Percentiles rank a stretch among this genome's conserved stretches.
Evolutionary conservation across 768 basidiomycete species (phyloP).

Genomic region (Tulasnella sp.): DNA sequence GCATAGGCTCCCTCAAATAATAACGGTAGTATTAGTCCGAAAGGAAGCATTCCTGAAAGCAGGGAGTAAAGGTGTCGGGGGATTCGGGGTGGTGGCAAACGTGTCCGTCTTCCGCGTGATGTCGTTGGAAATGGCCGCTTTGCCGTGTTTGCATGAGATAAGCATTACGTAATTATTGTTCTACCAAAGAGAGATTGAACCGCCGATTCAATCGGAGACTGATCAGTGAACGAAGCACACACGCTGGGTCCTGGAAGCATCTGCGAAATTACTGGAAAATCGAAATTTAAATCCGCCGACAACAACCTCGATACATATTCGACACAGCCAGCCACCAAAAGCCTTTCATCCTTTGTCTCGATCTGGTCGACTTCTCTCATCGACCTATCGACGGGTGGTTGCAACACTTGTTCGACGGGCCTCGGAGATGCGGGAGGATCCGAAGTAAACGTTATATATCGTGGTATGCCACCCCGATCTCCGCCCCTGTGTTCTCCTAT

Average conservation of each 20-base stretch:
- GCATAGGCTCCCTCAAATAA: constrained; percentile 3
- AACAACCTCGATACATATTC: neutral
- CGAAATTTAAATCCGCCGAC: neutral
- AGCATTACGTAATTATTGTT: neutral
- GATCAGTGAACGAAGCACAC: neutral
- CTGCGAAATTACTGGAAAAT: neutral
- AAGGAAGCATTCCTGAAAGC: neutral
- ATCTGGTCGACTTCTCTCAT: neutral
- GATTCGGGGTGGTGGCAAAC: constrained; percentile 10
- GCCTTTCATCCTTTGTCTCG: neutral
- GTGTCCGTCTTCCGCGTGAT: neutral
- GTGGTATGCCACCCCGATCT: neutral
- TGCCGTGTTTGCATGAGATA: neutral
- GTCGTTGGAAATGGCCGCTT: neutral
- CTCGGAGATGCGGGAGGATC: constrained; percentile 19
- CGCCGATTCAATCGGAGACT: constrained; percentile 1
- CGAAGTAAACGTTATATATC: constrained; percentile 7
- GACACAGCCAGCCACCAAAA: neutral
- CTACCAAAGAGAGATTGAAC: neutral
- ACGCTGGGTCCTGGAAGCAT: neutral
- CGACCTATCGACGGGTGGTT: neutral
- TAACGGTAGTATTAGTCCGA: constrained; percentile 15
- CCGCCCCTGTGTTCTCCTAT: neutral
- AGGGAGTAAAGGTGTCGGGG: neutral
- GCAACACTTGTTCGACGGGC: neutral